phyloP scores from a whole-genome alignment of 768 basidiomycete genomes.

The Collybia nuda region DNA sequence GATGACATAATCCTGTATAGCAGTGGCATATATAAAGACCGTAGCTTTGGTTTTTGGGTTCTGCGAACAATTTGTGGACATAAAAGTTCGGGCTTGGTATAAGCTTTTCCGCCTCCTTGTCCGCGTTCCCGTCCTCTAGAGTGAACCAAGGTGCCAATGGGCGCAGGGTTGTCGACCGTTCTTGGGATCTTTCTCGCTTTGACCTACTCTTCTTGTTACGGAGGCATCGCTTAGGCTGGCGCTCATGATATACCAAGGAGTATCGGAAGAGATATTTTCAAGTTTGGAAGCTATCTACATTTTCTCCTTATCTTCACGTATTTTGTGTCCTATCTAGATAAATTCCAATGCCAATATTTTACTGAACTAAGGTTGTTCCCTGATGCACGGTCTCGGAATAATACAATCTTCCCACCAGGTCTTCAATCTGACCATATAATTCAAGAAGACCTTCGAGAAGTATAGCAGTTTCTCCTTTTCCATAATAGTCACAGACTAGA shows the following conservation, averaged over 20 bases:
- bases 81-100: slow-evolving; percentile 89
- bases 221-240: slow-evolving; percentile 74
- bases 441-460: no score
- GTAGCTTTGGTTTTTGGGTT: slow-evolving; percentile 11
- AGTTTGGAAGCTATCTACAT: slow-evolving; percentile 35
- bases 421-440: no score
- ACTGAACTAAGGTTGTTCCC: no score
- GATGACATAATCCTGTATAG: slow-evolving; percentile 41
- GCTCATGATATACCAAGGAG: slow-evolving; percentile 58
- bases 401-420: no score
- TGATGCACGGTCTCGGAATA: no score
- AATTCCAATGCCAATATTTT: no score
- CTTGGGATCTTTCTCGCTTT: slow-evolving; percentile 37
- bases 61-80: slow-evolving; percentile 80
- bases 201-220: slow-evolving; percentile 43
- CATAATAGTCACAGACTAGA: no score
- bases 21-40: slow-evolving; percentile 16
- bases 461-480: no score
- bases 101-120: slow-evolving; percentile 83
- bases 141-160: slow-evolving; percentile 35
- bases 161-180: slow-evolving; percentile 31
- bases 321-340: background rate
- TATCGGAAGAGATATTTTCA: slow-evolving; percentile 24
- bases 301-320: background rate
- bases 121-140: slow-evolving; percentile 96